Percentiles rank a stretch among this genome's conserved stretches.
Evolutionary conservation across 2,329 filamentous ascomycete species (phyloP).

Genomic region (Botryotinia narcissicola): DNA sequence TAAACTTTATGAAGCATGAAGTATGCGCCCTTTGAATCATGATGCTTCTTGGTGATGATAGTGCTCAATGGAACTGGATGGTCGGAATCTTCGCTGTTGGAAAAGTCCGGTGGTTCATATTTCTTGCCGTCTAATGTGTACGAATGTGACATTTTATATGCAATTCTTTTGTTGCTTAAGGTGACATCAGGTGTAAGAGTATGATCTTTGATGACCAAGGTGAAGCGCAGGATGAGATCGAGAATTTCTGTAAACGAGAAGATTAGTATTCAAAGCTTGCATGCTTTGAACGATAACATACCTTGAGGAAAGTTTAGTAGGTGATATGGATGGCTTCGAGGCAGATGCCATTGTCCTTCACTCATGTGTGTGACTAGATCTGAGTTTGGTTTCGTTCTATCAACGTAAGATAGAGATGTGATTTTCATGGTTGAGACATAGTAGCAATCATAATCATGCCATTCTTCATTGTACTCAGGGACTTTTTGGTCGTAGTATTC

Average conservation of each 20-base stretch:
- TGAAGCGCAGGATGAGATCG: not conserved
- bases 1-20: not conserved
- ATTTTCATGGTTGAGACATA: no score
- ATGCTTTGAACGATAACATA: not conserved
- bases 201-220: not conserved
- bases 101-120: not conserved
- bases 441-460: fast-evolving
- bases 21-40: not conserved
- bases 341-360: not conserved
- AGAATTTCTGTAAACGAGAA: not conserved
- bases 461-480: not conserved
- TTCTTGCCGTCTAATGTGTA: not conserved
- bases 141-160: not conserved
- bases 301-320: not conserved
- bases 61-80: not conserved
- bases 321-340: not conserved
- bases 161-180: not conserved
- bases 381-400: not conserved
- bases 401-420: not conserved
- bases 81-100: fast-evolving
- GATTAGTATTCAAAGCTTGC: not conserved
- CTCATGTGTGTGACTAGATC: not conserved
- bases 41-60: not conserved
- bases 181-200: slow-evolving; percentile 1
- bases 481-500: not conserved